Evolutionary conservation across 495 filamentous ascomycete genomes (phyloP).

Genomic region (Platismatia glauca): DNA sequence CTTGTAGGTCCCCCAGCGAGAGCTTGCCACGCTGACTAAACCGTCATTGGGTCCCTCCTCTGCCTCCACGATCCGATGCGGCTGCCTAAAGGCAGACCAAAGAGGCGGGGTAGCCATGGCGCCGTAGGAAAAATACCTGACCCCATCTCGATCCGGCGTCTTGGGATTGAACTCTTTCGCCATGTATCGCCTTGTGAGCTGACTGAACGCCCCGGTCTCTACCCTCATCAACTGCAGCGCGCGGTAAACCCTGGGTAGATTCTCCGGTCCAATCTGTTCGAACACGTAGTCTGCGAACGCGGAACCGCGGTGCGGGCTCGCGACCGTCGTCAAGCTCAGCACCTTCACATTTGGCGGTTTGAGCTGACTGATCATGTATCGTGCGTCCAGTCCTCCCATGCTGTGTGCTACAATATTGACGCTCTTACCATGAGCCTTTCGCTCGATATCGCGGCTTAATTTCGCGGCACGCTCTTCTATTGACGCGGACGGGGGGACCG

Average conservation of each 20-base stretch:
- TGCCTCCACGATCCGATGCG: conserved; percentile 59
- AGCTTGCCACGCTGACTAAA: conserved; percentile 78
- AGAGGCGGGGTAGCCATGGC: conserved; percentile 58
- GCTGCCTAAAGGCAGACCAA: conserved; percentile 66
- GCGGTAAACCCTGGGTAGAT: conserved; percentile 62
- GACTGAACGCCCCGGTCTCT: conserved; percentile 73
- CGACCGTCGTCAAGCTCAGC: conserved; percentile 76
- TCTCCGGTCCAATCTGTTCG: conserved; percentile 52
- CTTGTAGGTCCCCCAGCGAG: conserved; percentile 84
- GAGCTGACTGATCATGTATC: conserved; percentile 83
- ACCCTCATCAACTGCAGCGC: conserved; percentile 57
- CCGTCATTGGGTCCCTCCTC: conserved; percentile 85
- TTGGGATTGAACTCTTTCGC: conserved; percentile 68
- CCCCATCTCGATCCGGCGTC: conserved; percentile 61
- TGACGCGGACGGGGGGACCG: conserved; percentile 67
- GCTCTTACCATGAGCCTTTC: conserved; percentile 57
- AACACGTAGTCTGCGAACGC: conserved; percentile 80
- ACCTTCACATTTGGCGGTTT: conserved; percentile 63
- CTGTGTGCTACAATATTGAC: conserved; percentile 88
- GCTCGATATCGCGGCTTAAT: conserved; percentile 41
- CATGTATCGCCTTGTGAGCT: conserved; percentile 82
- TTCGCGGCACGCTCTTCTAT: conserved; percentile 59
- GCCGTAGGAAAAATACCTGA: conserved; percentile 91
- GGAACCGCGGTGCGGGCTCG: conserved; percentile 77
- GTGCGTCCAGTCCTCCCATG: conserved; percentile 81